phyloP scores from a whole-genome alignment of 2,329 filamentous ascomycete genomes.

The Orbilia javanica region DNA sequence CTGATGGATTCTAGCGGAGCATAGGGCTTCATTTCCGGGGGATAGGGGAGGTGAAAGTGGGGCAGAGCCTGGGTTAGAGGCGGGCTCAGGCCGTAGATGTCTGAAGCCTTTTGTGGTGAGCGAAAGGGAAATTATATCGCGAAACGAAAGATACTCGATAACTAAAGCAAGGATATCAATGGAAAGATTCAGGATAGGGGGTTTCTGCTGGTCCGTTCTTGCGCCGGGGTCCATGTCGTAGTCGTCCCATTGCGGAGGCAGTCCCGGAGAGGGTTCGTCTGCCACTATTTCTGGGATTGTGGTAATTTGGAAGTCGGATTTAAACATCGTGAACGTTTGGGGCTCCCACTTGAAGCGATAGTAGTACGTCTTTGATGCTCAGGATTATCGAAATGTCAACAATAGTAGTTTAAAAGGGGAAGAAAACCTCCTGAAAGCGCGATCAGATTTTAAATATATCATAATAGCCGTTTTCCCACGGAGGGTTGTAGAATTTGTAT shows the following conservation, averaged over 20 bases:
- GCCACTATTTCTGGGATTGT: constrained; percentile 34
- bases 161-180: constrained; percentile 47
- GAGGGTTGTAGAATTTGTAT: constrained; percentile 28
- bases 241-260: constrained; percentile 12
- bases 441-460: constrained; percentile 54
- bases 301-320: constrained; percentile 37
- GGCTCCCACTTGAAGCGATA: background rate
- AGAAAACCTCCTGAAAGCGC: constrained; percentile 21
- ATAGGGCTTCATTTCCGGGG: constrained; percentile 42
- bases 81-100: constrained; percentile 36
- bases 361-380: background rate
- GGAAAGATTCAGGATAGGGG: constrained; percentile 38
- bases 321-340: constrained; percentile 30
- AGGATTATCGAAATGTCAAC: background rate
- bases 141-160: constrained; percentile 42
- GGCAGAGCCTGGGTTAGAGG: constrained; percentile 17
- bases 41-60: constrained; percentile 44
- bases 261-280: constrained; percentile 32
- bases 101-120: constrained; percentile 51
- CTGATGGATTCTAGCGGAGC: constrained; percentile 50
- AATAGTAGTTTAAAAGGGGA: constrained; percentile 23
- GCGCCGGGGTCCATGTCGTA: constrained; percentile 39
- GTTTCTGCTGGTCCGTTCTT: constrained; percentile 14
- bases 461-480: constrained; percentile 27
- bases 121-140: constrained; percentile 43